Evolutionary conservation across 139 green algal genomes (phyloP).

Genomic region (Haematococcus lacustris): DNA sequence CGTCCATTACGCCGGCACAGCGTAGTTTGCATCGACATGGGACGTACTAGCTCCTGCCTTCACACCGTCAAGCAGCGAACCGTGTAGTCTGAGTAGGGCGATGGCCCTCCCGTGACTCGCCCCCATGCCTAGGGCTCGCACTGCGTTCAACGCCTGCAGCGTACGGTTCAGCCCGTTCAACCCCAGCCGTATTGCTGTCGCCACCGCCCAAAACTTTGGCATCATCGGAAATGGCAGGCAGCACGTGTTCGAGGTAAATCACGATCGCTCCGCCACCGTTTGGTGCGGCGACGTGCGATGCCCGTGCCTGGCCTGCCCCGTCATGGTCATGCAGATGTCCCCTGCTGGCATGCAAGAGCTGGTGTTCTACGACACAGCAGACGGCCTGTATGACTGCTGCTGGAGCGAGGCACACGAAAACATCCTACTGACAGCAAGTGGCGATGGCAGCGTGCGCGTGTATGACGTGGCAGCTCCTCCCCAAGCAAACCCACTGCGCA

Average conservation of each 20-base stretch:
- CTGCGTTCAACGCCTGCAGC: constrained; percentile 69
- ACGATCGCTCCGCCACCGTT: no score
- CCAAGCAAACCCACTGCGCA: constrained; percentile 75
- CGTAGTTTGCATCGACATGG: no score
- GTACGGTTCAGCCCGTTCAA: constrained; percentile 90
- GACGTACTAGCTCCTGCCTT: no score
- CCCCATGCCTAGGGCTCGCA: constrained; percentile 54
- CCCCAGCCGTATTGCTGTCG: constrained; percentile 75
- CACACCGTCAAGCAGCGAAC: no score
- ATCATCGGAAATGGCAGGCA: constrained; percentile 95
- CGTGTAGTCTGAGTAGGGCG: no score
- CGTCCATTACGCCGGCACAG: no score
- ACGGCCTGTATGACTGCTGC: constrained; percentile 92
- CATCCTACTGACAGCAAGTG: constrained; percentile 79
- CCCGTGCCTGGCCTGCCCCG: no score
- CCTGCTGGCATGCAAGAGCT: constrained; percentile 29
- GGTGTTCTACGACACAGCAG: constrained; percentile 85
- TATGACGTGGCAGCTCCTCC: constrained; percentile 78
- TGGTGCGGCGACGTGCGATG: no score
- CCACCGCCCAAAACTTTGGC: constrained; percentile 95
- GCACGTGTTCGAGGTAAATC: constrained; percentile 78
- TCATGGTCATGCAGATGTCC: not conserved
- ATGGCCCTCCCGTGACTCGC: no score
- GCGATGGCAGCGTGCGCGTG: constrained; percentile 90
- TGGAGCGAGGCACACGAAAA: constrained; percentile 97